Conservation (phyloP, 1,284 basidiomycete genomes). For the Agroathelia rolfsii region DNA sequence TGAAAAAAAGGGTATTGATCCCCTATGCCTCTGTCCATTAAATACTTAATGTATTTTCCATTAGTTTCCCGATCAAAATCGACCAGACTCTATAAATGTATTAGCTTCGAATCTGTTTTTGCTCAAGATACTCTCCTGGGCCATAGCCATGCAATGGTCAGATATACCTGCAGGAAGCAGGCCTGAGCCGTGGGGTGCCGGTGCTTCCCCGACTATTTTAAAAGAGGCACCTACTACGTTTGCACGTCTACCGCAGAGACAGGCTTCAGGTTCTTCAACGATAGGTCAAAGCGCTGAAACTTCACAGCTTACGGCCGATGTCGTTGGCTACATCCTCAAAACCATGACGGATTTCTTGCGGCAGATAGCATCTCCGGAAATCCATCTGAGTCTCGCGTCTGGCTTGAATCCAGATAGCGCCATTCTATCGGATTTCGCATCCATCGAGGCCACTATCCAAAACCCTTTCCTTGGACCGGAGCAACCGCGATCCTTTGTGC, state of each 20-base stretch:
- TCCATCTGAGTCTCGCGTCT: slow-evolving; percentile 51
- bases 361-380: slow-evolving; percentile 53
- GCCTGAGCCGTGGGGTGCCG: too few relatives aligned
- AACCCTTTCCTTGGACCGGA: slow-evolving; percentile 22
- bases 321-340: slow-evolving; percentile 79
- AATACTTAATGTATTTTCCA: slow-evolving; percentile 4
- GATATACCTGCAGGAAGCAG: too few relatives aligned
- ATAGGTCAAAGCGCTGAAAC: slow-evolving; percentile 58
- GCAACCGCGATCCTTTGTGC: slow-evolving; percentile 18
- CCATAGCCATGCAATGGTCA: slow-evolving; percentile 79
- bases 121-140: slow-evolving; percentile 73
- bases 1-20: slow-evolving; percentile 48
- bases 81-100: slow-evolving; percentile 55
- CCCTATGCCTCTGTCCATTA: slow-evolving; percentile 2
- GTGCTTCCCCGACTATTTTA: too few relatives aligned
- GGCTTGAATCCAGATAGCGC: slow-evolving; percentile 54
- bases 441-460: slow-evolving; percentile 24
- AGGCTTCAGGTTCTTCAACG: too few relatives aligned
- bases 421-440: slow-evolving; percentile 65
- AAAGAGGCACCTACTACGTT: too few relatives aligned
- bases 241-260: too few relatives aligned
- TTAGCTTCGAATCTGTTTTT: slow-evolving; percentile 87
- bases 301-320: slow-evolving; percentile 72
- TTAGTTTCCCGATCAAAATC: slow-evolving; percentile 42
- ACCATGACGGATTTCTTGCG: slow-evolving; percentile 78